Base-by-base conservation (phyloP, 192 early-diverging fungal species). In the Coemansia guatemalensis region DNA sequence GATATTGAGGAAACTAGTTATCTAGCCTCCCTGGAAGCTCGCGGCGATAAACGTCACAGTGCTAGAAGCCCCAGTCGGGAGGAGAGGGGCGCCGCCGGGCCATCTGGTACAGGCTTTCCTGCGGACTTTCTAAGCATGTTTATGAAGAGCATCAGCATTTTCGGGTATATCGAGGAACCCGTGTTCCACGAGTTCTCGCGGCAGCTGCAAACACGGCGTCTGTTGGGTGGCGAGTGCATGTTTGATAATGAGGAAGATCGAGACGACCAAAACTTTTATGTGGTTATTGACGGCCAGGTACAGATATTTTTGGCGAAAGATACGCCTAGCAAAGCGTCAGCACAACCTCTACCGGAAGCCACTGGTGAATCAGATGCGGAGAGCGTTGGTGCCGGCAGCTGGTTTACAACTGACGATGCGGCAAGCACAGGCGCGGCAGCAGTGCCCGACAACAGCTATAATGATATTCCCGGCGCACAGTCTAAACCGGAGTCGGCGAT, bases 181-280 rank as follows among this genome's bases (percentile, higher is more conserved):
- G 95, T 99, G 7, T 96, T 99, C 73, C 92, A 93, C 73, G 97
- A 99, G 73, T 86, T 99, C 18, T 91, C 93, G 18, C 78, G 93
- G 35, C 92, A 95, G 66, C 80, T 96, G 52, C 92, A 94, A 73
- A 92, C 90, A 0, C 86, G 87, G 21, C 81, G 85, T 21, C 62
- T 91, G 49, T 71, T 89, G 48, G 88, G 89, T 0, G 92, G 90
- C 11, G 91, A 93, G 61, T 88, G 86, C 29, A 84, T 93, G 69
- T 87, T 90, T 65, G 90, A 92, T 25, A 85, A 88, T 53, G 90
- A 92, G 62, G 67, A 63, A 6, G 78, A 80, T 51, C 81, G 83
- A 12, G 69, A 81, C 24, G 79, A 81, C 51, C 79, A 83, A 21
- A 92, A 87, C 48, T 99, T 99, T 65, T 97, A 92, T 72, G 90